Percentiles rank a stretch among this genome's conserved stretches.
Conservation (phyloP, 257 asterid genomes). For the Capsicum chinense region DNA sequence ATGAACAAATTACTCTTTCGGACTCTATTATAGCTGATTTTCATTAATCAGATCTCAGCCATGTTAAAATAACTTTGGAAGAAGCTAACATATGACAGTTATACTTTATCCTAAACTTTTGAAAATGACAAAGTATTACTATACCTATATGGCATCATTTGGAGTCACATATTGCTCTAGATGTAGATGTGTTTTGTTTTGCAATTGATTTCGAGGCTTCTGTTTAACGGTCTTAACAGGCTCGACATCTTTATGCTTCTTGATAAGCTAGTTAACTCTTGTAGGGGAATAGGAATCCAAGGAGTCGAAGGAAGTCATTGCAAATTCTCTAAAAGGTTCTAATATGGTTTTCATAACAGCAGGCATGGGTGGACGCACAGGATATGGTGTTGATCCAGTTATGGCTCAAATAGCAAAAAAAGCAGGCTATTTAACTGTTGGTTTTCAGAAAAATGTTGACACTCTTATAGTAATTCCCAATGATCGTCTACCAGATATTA, state of each 20-base stretch:
- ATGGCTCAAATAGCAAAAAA: conserved; percentile 94
- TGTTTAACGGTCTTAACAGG: not conserved
- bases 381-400: conserved; percentile 98
- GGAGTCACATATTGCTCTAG: not conserved
- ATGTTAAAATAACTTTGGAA: not conserved
- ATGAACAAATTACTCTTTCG: not conserved
- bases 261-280: conserved; percentile 21
- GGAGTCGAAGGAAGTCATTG: conserved; percentile 91
- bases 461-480: conserved; percentile 96
- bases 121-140: not conserved
- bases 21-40: not conserved
- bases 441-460: conserved; percentile 95
- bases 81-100: not conserved
- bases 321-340: conserved; percentile 88
- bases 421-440: conserved; percentile 96
- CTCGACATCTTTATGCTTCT: not conserved
- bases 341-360: conserved; percentile 99
- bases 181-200: not conserved
- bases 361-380: conserved; percentile 99
- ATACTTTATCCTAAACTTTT: not conserved
- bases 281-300: conserved; percentile 98
- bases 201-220: conserved; percentile 6
- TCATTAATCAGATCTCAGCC: conserved; percentile 20
- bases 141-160: not conserved
- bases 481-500: conserved; percentile 91